These are phyloP conservation scores for Lactarius tabidus DNA, from an alignment of 768 basidiomycete genomes.

Conservation along the genomic window DNA sequence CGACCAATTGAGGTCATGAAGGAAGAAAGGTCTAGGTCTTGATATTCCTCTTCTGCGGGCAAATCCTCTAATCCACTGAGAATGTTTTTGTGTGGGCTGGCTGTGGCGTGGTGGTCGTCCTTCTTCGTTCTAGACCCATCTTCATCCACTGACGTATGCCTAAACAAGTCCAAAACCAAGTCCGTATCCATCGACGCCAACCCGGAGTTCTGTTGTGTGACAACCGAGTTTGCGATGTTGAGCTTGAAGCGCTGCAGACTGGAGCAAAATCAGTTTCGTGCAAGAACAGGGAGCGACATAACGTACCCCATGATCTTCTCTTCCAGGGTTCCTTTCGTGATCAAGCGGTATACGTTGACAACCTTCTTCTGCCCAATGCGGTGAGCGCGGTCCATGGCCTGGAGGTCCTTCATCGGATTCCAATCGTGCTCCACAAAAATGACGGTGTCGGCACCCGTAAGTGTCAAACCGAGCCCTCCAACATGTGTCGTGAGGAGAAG, in stretches of 20 bases:
- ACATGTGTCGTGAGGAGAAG: conserved; percentile 94
- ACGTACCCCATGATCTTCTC: conserved; percentile 99
- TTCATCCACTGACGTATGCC: conserved; percentile 69
- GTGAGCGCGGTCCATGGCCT: conserved; percentile 99
- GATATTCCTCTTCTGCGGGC: conserved; percentile 90
- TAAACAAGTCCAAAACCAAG: conserved; percentile 91
- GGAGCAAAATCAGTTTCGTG: conserved; percentile 21
- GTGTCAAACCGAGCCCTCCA: conserved; percentile 90
- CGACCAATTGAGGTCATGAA: conserved; percentile 84
- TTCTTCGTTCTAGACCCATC: conserved; percentile 59
- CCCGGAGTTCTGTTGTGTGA: conserved; percentile 96
- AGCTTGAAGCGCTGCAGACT: conserved; percentile 98
- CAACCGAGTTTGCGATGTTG: conserved; percentile 94
- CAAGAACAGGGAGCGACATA: not conserved
- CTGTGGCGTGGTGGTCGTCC: conserved; percentile 42
- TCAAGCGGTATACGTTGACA: conserved; percentile 95
- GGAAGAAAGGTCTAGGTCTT: conserved; percentile 75
- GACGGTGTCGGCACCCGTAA: conserved; percentile 98
- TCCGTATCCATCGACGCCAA: conserved; percentile 96
- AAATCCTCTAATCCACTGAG: conserved; percentile 89
- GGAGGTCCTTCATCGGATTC: conserved; percentile 99
- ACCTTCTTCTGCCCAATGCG: conserved; percentile 98
- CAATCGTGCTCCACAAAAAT: conserved; percentile 99
- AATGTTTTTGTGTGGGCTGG: conserved; percentile 74
- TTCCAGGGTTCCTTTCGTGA: conserved; percentile 95